These are phyloP conservation scores for Pseudogymnoascus verrucosus DNA, from an alignment of 2,329 filamentous ascomycete species.

Conservation along the genomic window DNA sequence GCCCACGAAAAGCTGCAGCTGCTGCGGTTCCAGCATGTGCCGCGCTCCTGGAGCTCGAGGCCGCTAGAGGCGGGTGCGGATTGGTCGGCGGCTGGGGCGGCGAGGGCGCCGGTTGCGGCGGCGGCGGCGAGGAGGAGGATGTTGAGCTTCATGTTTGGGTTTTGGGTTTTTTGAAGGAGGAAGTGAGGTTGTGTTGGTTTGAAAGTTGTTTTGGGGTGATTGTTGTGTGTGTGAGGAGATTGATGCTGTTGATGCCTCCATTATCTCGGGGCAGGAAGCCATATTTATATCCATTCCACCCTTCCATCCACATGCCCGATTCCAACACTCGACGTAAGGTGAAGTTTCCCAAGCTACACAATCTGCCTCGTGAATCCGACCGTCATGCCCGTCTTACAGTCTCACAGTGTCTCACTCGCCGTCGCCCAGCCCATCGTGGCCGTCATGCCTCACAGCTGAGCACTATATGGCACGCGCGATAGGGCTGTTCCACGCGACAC, in stretches of 20 bases:
- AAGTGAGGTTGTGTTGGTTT: neutral
- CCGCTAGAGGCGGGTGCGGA: neutral
- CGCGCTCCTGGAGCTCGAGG: neutral
- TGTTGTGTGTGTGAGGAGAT: neutral
- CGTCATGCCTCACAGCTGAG: neutral
- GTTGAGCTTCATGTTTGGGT: neutral
- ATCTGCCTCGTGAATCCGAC: neutral
- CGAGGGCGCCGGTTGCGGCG: neutral
- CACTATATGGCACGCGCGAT: neutral
- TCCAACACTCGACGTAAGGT: neutral
- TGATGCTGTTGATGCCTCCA: neutral
- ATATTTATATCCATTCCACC: neutral
- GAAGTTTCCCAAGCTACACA: neutral
- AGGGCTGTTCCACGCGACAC: neutral
- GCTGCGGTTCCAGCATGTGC: neutral
- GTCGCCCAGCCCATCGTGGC: neutral
- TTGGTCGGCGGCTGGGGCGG: neutral
- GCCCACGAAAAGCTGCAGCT: neutral
- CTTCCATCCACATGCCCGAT: neutral
- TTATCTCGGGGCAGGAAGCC: neutral
- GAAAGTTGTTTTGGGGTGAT: neutral
- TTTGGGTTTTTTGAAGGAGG: neutral
- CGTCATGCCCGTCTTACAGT: neutral
- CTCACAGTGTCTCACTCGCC: neutral
- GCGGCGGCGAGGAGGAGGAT: neutral